Base-by-base conservation (phyloP, 108 stramenopile species). In the Chaetoceros tenuissimus region DNA sequence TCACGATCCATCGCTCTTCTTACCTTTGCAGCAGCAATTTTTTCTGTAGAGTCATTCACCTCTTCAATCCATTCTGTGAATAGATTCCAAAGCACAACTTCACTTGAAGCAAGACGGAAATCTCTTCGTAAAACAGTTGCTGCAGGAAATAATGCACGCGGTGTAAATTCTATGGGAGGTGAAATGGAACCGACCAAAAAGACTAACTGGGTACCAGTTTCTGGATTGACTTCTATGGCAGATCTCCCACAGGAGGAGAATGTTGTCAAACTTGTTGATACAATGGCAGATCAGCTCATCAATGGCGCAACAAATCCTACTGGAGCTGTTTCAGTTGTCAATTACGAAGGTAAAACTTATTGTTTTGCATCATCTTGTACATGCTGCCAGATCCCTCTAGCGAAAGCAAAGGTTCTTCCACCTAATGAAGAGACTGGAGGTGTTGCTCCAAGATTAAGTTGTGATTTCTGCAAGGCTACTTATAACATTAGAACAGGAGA, bases 291-390 rank as follows among this genome's bases (percentile, higher is more conserved):
- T 23, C 40, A 68, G 13, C 48, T 85, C 30, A 69, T 69, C 45
- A 61, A 90, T 47, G 53, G 50, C 21, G 59, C 56, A 24, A 85
- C 77, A 44, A 90, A 90, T 54, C 88, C 88, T 10, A 81, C 73
- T 0, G 88, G 88, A 28, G 88, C 88, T 10, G 88, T 85, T 1
- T 51, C 72, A n/a, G 69, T 84, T 10, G 62, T 84, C 27, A 84
- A 84, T 29, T 76, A 70, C 74, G 54, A 67, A 0, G 72, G 51
- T 23, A 60, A 71, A 17, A 79, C 73, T 0, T 85, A 82, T 59
- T 90, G 88, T 63, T 79, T 81, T 51, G 59, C 63, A 24, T 62
- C 68, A 0, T 43, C 58, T 26, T 90, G 88, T 66, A 66, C 82
- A 3, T 59, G 62, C 22, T 90, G 88, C 63, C 72, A 85, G 57